A percentile compares a stretch with the other conserved stretches of the same genome.
phyloP scores from a whole-genome alignment of 108 stramenopile genomes.

The Skeletonema marinoi region DNA sequence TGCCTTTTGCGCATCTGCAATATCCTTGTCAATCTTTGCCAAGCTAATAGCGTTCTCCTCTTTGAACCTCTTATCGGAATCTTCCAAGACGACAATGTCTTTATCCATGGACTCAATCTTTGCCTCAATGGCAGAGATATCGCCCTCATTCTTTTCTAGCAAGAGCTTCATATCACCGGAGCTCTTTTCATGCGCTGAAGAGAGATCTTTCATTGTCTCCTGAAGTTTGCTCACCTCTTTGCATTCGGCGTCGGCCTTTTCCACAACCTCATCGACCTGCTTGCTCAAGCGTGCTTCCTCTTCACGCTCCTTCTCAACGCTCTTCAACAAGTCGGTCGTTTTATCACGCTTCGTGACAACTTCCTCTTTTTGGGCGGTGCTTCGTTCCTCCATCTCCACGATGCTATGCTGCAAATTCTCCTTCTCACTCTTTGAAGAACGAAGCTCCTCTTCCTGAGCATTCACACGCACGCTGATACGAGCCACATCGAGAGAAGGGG shows the following conservation, averaged over 20 bases:
- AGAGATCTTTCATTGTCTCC: conserved; percentile 38
- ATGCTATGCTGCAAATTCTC: conserved; percentile 21
- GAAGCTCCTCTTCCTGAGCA: conserved; percentile 27
- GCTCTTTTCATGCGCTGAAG: conserved; percentile 32
- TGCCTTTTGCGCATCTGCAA: conserved; percentile 31
- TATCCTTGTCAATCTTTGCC: conserved; percentile 15
- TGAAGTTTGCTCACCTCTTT: conserved; percentile 35
- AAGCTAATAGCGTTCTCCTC: conserved; percentile 14
- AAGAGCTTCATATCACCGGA: conserved; percentile 22
- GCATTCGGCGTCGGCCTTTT: conserved; percentile 30
- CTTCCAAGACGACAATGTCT: conserved; percentile 22
- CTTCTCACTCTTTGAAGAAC: conserved; percentile 10
- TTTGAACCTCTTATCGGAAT: background rate
- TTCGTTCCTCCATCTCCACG: conserved; percentile 12
- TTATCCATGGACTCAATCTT: conserved; percentile 26
- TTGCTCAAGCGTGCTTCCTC: conserved; percentile 19
- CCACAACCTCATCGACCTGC: conserved; percentile 15
- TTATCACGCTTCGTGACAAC: conserved; percentile 19
- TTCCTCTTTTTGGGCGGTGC: conserved; percentile 9
- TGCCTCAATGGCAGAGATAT: conserved; percentile 23
- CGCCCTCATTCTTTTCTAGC: conserved; percentile 13
- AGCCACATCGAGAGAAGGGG: conserved; percentile 46
- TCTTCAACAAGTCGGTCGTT: conserved; percentile 16
- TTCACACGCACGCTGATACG: conserved; percentile 40
- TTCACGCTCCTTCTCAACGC: conserved; percentile 16